Evolutionary conservation across 2,329 filamentous ascomycete species (phyloP), one percentile per base, ranked within the genome.

Genomic region (Bipolaris sorokiniana): DNA sequence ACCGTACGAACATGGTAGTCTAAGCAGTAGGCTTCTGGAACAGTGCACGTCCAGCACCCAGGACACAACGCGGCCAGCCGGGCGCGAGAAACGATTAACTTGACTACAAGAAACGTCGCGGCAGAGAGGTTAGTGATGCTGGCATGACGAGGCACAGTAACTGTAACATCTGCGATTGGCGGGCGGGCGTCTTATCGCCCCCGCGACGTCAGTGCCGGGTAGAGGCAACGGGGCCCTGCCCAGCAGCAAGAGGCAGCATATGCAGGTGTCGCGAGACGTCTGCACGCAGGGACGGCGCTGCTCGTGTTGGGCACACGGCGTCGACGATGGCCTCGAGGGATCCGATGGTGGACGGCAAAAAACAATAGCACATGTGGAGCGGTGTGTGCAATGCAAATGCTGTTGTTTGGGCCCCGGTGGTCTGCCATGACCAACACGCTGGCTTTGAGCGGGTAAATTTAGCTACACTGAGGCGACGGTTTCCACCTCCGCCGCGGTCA

Each of bases 401-500:
- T 42, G 31, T 52, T 16, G 18, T 18, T 33, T 33, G 46, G 51
- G 33, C 33, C 36, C 47, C 15, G 22, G 42, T 28, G 36, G 56
- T 54, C 7, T 47, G 26, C 16, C 58, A 64, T 64, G 64, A 65
- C 64, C 63, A 67, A 66, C 62, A 34, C 22, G 56, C 55, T 50
- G 53, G 51, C 40, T 34, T 48, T 51, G 58, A 51, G 56, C 61
- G 58, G 57, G 61, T 72, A 72, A 70, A 66, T 69, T 70, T 72
- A 71, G 69, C 55, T 62, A 58, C 56, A 45, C 45, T 53, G 45
- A 57, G 61, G 70, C 72, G 69, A 72, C 59, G 67, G 56, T 73
- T 66, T 69, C 71, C 71, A 71, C 64, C 61, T 56, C 65, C 63
- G 62, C 59, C 58, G 69, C 73, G 72, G 70, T 70, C 72, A 73